Percentiles rank a stretch among this genome's conserved stretches.
phyloP scores from a whole-genome alignment of 2,329 filamentous ascomycete species.

The Scytalidium lignicola region DNA sequence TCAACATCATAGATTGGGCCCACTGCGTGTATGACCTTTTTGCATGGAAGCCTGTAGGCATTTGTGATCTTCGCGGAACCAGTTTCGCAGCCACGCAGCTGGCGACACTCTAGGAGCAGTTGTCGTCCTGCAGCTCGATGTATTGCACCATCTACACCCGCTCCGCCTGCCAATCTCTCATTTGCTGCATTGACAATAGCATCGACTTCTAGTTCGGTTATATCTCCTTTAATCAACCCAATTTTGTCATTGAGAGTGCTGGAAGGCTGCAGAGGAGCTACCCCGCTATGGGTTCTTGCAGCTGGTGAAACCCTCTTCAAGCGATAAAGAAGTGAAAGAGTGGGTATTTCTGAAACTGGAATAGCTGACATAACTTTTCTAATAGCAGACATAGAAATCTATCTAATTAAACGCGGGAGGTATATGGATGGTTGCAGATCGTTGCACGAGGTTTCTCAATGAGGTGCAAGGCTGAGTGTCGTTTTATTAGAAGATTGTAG shows the following conservation, averaged over 20 bases:
- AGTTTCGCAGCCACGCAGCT: slow-evolving; percentile 66
- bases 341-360: slow-evolving; percentile 24
- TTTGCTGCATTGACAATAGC: slow-evolving; percentile 96
- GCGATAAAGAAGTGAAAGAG: slow-evolving; percentile 25
- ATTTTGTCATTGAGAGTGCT: slow-evolving; percentile 63
- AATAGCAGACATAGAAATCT: slow-evolving; percentile 12
- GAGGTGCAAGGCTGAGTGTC: no score
- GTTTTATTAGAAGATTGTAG: no score
- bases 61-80: slow-evolving; percentile 79
- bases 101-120: slow-evolving; percentile 67
- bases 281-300: slow-evolving; percentile 12
- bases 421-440: no score
- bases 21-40: slow-evolving; percentile 83
- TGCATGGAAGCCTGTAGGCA: slow-evolving; percentile 70
- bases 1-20: slow-evolving; percentile 66
- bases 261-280: slow-evolving; percentile 33
- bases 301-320: slow-evolving; percentile 23
- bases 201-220: slow-evolving; percentile 72
- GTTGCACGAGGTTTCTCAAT: no score
- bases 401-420: no score
- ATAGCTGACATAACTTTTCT: slow-evolving; percentile 23
- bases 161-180: slow-evolving; percentile 69
- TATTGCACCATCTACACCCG: slow-evolving; percentile 88
- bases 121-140: slow-evolving; percentile 71
- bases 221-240: slow-evolving; percentile 68